phyloP scores from a whole-genome alignment of 768 basidiomycete genomes.

The Chiua virens region DNA sequence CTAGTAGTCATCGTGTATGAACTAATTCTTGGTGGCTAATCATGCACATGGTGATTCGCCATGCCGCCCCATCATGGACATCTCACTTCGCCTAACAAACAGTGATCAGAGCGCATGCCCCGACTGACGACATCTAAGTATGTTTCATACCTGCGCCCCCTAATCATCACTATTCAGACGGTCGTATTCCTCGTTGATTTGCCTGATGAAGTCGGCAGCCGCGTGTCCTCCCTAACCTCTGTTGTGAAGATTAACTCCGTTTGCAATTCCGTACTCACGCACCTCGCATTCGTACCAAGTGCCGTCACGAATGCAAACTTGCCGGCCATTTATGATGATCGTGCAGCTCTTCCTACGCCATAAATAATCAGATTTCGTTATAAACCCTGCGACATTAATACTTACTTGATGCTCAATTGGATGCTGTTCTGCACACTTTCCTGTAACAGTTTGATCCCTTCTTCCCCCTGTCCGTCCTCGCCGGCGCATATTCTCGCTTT shows the following conservation, averaged over 20 bases:
- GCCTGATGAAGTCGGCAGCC: slow-evolving; percentile 68
- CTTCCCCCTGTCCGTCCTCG: slow-evolving; percentile 53
- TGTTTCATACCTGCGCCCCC: slow-evolving; percentile 12
- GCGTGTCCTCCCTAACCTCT: slow-evolving; percentile 66
- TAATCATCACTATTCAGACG: slow-evolving; percentile 49
- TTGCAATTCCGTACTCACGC: slow-evolving; percentile 25
- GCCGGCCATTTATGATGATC: slow-evolving; percentile 65
- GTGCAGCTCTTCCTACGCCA: slow-evolving; percentile 79
- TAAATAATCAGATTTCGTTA: slow-evolving; percentile 6
- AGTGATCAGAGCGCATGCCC: slow-evolving; percentile 6
- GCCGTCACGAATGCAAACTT: slow-evolving; percentile 74
- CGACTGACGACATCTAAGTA: slow-evolving; percentile 6
- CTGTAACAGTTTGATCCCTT: slow-evolving; percentile 64
- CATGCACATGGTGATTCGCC: slow-evolving; percentile 14
- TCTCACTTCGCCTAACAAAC: slow-evolving; percentile 14
- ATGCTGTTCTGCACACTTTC: slow-evolving; percentile 51
- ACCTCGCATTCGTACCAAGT: slow-evolving; percentile 83
- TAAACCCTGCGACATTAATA: slow-evolving; percentile 7
- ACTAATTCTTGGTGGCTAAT: slow-evolving; percentile 61
- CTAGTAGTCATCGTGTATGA: slow-evolving; percentile 86
- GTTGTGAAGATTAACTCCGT: slow-evolving; percentile 29
- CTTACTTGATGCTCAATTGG: slow-evolving; percentile 58
- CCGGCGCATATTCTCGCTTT: slow-evolving; percentile 60
- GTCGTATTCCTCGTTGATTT: slow-evolving; percentile 74
- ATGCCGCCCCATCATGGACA: slow-evolving; percentile 13